phyloP scores from a whole-genome alignment of 2,329 filamentous ascomycete genomes.

The Sporothrix pallida region DNA sequence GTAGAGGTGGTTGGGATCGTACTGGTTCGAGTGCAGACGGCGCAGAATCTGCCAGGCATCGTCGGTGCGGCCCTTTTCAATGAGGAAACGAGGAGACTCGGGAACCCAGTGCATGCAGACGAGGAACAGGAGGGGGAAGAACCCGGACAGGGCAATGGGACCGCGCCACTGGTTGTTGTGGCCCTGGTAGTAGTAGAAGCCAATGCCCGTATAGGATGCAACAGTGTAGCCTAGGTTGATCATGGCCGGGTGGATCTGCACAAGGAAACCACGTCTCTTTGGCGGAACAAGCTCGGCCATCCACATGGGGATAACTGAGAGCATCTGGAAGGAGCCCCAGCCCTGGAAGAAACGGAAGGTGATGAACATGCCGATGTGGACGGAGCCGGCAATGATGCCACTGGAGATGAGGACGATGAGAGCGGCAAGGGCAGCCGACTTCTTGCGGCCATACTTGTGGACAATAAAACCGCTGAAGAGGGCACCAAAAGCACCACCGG shows the following conservation, averaged over 20 bases:
- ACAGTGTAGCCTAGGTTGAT: not conserved
- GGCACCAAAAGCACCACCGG: not conserved
- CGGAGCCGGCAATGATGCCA: not conserved
- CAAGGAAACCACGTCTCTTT: not conserved
- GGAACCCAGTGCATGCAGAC: not conserved
- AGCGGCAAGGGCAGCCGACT: not conserved
- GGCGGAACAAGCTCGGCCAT: not conserved
- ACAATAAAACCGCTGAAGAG: not conserved
- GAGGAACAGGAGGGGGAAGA: not conserved
- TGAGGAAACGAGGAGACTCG: not conserved
- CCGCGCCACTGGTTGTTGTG: not conserved
- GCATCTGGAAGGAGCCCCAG: not conserved
- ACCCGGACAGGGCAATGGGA: not conserved
- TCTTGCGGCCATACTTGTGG: not conserved
- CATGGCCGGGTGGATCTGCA: constrained; percentile 2
- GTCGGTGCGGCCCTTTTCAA: not conserved
- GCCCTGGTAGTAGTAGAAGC: not conserved
- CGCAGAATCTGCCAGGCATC: not conserved
- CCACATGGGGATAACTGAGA: not conserved
- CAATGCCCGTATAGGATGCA: not conserved
- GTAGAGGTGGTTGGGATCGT: not conserved
- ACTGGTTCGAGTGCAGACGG: not conserved
- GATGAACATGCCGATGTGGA: not conserved
- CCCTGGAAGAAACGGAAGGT: not conserved
- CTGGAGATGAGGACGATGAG: not conserved